Percentiles rank a stretch among this genome's conserved stretches.
Evolutionary conservation across 2,329 filamentous ascomycete genomes (phyloP).

Genomic region (Sclerotinia minor): DNA sequence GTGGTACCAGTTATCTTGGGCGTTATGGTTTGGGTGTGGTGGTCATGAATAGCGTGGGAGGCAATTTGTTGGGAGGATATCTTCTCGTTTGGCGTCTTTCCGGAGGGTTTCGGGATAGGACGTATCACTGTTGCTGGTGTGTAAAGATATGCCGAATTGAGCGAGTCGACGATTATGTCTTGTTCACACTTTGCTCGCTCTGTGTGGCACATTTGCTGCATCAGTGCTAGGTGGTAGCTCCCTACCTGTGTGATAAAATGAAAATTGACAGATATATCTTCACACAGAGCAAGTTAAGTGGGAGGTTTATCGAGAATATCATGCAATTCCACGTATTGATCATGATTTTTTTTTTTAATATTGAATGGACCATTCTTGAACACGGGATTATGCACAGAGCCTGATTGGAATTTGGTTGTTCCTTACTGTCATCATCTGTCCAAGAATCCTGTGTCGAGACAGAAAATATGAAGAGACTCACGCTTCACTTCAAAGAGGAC

Average conservation of each 20-base stretch:
- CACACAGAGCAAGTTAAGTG: neutral
- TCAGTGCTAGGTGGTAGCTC: neutral
- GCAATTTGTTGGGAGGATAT: neutral
- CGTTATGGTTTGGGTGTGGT: slow-evolving; percentile 7
- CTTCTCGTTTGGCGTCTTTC: neutral
- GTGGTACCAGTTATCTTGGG: neutral
- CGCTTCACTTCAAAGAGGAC: too few relatives aligned
- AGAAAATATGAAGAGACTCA: too few relatives aligned
- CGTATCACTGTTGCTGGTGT: neutral
- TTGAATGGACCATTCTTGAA: neutral
- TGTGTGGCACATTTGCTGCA: neutral
- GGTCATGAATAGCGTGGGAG: neutral
- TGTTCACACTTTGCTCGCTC: too few relatives aligned
- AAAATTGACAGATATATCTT: neutral
- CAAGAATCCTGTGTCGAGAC: neutral
- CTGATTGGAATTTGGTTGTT: neutral
- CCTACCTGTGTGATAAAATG: neutral
- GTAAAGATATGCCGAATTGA: neutral
- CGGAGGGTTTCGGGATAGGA: too few relatives aligned
- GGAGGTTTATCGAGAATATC: neutral
- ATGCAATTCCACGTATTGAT: neutral
- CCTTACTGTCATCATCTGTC: neutral
- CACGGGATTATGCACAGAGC: too few relatives aligned
- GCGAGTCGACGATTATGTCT: neutral
- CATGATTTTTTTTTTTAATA: neutral